These are phyloP conservation scores for Chlamydomonas urium DNA, from an alignment of 139 green algal species.

Conservation along the genomic window DNA sequence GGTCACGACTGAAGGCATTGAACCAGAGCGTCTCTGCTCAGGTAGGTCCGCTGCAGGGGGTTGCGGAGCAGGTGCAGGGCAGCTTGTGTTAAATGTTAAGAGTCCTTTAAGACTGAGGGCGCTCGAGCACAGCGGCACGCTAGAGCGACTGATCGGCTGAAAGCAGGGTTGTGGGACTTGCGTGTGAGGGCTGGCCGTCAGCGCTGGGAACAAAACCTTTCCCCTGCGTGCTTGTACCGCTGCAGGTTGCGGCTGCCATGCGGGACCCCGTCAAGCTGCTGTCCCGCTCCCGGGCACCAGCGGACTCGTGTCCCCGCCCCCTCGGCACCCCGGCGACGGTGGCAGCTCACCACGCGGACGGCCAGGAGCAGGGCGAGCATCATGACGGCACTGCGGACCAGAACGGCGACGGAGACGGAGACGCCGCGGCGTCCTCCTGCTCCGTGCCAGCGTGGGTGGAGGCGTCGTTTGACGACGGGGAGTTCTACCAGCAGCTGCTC, in stretches of 20 bases:
- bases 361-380: background rate
- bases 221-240: too few relatives aligned
- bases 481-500: slow-evolving; percentile 91
- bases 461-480: slow-evolving; percentile 86
- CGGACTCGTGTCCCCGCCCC: slow-evolving; percentile 24
- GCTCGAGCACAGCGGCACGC: too few relatives aligned
- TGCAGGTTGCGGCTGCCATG: slow-evolving; percentile 24
- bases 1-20: slow-evolving; percentile 36
- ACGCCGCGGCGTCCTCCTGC: background rate
- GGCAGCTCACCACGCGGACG: slow-evolving; percentile 1
- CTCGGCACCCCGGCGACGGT: slow-evolving; percentile 17
- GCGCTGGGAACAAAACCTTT: too few relatives aligned
- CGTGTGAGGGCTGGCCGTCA: too few relatives aligned
- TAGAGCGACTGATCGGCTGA: too few relatives aligned
- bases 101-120: too few relatives aligned
- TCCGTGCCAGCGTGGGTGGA: background rate
- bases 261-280: slow-evolving; percentile 39
- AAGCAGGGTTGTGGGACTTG: too few relatives aligned
- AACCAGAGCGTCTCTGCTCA: slow-evolving; percentile 70
- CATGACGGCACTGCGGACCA: background rate
- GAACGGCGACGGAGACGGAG: background rate
- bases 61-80: too few relatives aligned
- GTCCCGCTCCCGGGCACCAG: slow-evolving; percentile 45
- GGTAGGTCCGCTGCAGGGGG: slow-evolving; percentile 35
- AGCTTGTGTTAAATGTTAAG: too few relatives aligned